Conservation (phyloP, 1,284 basidiomycete species). For the Cutaneotrichosporon arboriforme region DNA sequence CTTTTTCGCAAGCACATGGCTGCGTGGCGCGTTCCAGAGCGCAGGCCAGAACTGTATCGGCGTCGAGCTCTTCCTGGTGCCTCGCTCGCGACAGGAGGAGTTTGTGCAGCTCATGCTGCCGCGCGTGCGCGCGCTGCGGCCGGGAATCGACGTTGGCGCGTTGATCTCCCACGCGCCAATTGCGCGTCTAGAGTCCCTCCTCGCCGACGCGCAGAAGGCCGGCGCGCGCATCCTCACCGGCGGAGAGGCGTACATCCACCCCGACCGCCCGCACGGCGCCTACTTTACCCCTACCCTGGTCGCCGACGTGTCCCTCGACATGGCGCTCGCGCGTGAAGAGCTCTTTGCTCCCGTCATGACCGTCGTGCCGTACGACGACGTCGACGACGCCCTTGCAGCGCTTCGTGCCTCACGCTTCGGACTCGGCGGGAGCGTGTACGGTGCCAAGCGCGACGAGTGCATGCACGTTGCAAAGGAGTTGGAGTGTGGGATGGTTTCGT, state of each 20-base stretch:
- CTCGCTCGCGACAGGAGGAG: slow-evolving; percentile 48
- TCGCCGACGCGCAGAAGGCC: slow-evolving; percentile 61
- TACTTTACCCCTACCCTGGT: slow-evolving; percentile 88
- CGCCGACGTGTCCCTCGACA: slow-evolving; percentile 66
- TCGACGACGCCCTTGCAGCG: slow-evolving; percentile 76
- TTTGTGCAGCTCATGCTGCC: slow-evolving; percentile 63
- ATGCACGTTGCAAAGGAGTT: slow-evolving; percentile 68
- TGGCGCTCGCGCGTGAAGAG: slow-evolving; percentile 74
- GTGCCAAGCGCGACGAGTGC: slow-evolving; percentile 68
- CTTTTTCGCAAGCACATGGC: slow-evolving; percentile 54
- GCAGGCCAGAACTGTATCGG: slow-evolving; percentile 94
- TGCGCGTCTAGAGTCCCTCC: slow-evolving; percentile 61
- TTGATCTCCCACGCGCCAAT: slow-evolving; percentile 57
- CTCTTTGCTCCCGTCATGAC: slow-evolving; percentile 86
- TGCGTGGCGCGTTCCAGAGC: slow-evolving; percentile 68
- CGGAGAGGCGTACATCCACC: slow-evolving; percentile 59
- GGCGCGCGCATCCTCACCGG: slow-evolving; percentile 70
- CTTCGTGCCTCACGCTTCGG: slow-evolving; percentile 84
- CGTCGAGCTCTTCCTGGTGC: slow-evolving; percentile 83
- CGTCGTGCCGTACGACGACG: slow-evolving; percentile 70
- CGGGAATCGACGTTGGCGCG: slow-evolving; percentile 52
- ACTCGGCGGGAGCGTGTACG: slow-evolving; percentile 94
- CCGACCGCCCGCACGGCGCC: slow-evolving; percentile 60
- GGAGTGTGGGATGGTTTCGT: slow-evolving; percentile 91
- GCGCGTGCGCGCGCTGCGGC: slow-evolving; percentile 61